Evolutionary conservation across 2,329 filamentous ascomycete genomes (phyloP), one percentile per base, ranked within the genome.

Genomic region (Epichloe hybrida): DNA sequence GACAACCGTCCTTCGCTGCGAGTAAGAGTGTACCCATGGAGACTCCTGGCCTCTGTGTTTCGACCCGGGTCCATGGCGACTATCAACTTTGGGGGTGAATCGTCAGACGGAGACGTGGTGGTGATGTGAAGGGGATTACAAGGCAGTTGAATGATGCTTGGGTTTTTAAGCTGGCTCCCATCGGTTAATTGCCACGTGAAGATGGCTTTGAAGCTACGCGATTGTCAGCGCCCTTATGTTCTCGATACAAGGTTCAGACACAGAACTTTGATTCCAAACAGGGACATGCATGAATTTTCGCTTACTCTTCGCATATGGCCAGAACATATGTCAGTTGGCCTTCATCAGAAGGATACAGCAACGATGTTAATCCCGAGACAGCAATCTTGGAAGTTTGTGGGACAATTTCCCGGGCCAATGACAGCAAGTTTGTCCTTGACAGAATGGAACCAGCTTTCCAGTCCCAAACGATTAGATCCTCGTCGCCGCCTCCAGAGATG

Each of bases 401-500:
- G 4, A 56, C 42, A 21, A 72, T 62, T 21, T 68, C 59, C 50
- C 65, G 64, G 1, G 72, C 71, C 6, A 69, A 63, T 1, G 60
- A 60, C 5, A 77, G 65, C 17, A 88, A 56, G 52, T 77, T 73
- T 2, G 76, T 65, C 58, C 72, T 80, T 23, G 75, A 72, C 0
- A 82, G 61, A 27, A 86, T 62, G 17, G 63, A 66, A 15, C 75
- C 76, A 0, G 66, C 68, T 41, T 70, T 68, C 91, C 91, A 98
- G 55, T 90, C 75, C 90, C 90, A 98, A 0, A 90, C 71, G 54
- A 84, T 80, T 9, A 98, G 62, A 55, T 83, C 77, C 52, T 83
- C 73, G 59, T 97, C 91, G 4, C 91, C 93, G 46, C 91, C 91
- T 9, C 88, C 93, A 5, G 89, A 95, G 35, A 97, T 69, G 34